Percentiles rank a stretch among this genome's conserved stretches.
Evolutionary conservation across 495 filamentous ascomycete genomes (phyloP).

Genomic region (Parathielavia appendiculata): DNA sequence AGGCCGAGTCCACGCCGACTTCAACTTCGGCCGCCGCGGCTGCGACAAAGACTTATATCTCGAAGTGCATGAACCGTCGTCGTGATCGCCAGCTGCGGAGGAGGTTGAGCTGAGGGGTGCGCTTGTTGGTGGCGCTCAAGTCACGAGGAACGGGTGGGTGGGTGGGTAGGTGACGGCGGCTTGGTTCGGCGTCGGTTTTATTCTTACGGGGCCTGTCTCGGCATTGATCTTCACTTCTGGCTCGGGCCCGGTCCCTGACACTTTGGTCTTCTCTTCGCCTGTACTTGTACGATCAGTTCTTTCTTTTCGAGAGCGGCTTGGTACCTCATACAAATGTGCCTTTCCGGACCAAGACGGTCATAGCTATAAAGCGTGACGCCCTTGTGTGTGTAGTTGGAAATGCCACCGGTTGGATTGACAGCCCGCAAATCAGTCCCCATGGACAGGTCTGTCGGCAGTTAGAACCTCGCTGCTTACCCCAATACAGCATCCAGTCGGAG

Average conservation of each 20-base stretch:
- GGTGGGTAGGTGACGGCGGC: background rate
- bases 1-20: background rate
- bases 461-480: too few relatives aligned
- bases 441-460: too few relatives aligned
- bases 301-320: background rate
- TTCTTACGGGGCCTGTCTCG: conserved; percentile 10
- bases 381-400: too few relatives aligned
- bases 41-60: background rate
- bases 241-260: background rate
- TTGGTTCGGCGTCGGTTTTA: conserved; percentile 6
- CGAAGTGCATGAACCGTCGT: background rate
- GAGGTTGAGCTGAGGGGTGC: background rate
- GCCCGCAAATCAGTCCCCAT: too few relatives aligned
- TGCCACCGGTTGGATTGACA: too few relatives aligned
- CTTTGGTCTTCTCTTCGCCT: background rate
- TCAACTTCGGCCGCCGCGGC: background rate
- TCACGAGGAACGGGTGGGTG: background rate
- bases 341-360: too few relatives aligned
- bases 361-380: too few relatives aligned
- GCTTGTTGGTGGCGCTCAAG: background rate
- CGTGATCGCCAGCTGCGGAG: background rate
- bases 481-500: too few relatives aligned
- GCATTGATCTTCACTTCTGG: conserved; percentile 2
- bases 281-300: background rate
- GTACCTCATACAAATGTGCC: background rate